Conservation (phyloP, 2,329 filamentous ascomycete genomes). For the Beauveria pseudobassiana region DNA sequence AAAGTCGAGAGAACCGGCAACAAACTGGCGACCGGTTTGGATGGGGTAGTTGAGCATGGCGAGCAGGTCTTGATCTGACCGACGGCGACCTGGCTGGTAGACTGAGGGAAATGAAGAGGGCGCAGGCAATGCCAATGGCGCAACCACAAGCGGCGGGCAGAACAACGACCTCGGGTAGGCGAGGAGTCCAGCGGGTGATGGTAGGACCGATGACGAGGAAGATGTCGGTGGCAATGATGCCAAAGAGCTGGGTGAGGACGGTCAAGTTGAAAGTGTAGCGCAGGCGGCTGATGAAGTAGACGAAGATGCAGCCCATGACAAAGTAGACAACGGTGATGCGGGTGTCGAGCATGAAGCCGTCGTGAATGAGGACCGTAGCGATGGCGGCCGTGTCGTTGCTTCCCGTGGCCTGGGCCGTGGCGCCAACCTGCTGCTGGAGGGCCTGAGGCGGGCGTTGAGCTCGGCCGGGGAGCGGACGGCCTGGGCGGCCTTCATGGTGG, state of each 20-base stretch:
- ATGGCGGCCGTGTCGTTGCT: slow-evolving; percentile 12
- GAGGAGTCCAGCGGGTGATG: slow-evolving; percentile 32
- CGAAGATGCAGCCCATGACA: slow-evolving; percentile 33
- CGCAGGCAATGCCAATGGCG: slow-evolving; percentile 36
- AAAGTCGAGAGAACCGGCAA: slow-evolving; percentile 18
- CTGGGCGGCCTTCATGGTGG: slow-evolving; percentile 40
- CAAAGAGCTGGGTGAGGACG: slow-evolving; percentile 36
- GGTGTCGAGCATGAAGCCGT: slow-evolving; percentile 40
- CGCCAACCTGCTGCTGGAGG: slow-evolving; percentile 29
- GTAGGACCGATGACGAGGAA: slow-evolving; percentile 36
- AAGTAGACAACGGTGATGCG: slow-evolving; percentile 32
- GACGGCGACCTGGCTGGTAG: slow-evolving; percentile 38
- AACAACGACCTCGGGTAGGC: slow-evolving; percentile 30
- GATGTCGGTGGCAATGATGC: slow-evolving; percentile 37
- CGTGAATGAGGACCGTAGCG: slow-evolving; percentile 27
- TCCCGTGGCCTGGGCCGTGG: slow-evolving; percentile 22
- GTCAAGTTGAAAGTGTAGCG: slow-evolving; percentile 39
- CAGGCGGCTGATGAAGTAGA: slow-evolving; percentile 36
- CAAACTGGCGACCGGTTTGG: slow-evolving; percentile 20
- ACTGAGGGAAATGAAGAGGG: slow-evolving; percentile 39
- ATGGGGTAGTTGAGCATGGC: slow-evolving; percentile 25
- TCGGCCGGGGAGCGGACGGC: slow-evolving; percentile 32
- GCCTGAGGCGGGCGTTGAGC: slow-evolving; percentile 26
- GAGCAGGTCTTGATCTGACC: slow-evolving; percentile 24
- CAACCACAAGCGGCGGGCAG: slow-evolving; percentile 38